Evolutionary conservation across 257 asterid species (phyloP).

Genomic region (Henckelia pumila): DNA sequence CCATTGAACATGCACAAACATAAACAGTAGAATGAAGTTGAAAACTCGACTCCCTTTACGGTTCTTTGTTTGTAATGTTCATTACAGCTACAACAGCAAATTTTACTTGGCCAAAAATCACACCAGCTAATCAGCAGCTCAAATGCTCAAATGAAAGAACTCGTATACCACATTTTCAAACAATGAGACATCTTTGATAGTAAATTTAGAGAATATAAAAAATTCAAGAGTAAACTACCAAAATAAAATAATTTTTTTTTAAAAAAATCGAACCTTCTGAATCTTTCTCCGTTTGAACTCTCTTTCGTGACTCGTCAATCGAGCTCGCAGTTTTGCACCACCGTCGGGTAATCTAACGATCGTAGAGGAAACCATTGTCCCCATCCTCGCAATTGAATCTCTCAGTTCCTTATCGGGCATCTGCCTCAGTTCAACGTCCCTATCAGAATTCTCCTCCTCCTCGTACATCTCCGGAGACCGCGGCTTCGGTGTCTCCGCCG

Average conservation of each 20-base stretch:
- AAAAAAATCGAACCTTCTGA: conserved; percentile 35
- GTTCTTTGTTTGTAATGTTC: background rate
- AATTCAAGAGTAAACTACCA: background rate
- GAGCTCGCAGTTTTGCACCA: conserved; percentile 26
- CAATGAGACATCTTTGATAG: background rate
- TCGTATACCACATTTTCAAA: background rate
- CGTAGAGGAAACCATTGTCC: background rate
- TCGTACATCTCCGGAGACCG: conserved; percentile 4
- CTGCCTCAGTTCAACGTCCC: background rate
- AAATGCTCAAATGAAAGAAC: background rate
- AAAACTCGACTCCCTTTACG: background rate
- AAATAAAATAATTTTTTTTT: background rate
- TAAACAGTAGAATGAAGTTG: background rate
- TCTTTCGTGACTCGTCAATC: conserved; percentile 11
- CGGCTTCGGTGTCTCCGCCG: conserved; percentile 17
- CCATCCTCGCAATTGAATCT: conserved; percentile 16
- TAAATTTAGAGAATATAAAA: conserved; percentile 9
- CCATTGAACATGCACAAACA: background rate
- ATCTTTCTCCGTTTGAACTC: conserved; percentile 35
- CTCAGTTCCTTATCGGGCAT: conserved; percentile 23
- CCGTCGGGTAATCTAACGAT: conserved; percentile 18
- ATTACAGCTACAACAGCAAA: background rate
- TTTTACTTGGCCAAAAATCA: background rate
- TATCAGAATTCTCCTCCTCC: conserved; percentile 19
- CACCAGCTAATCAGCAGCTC: background rate